Conservation (phyloP, 345 rosid species). For the Moringa oleifera region DNA sequence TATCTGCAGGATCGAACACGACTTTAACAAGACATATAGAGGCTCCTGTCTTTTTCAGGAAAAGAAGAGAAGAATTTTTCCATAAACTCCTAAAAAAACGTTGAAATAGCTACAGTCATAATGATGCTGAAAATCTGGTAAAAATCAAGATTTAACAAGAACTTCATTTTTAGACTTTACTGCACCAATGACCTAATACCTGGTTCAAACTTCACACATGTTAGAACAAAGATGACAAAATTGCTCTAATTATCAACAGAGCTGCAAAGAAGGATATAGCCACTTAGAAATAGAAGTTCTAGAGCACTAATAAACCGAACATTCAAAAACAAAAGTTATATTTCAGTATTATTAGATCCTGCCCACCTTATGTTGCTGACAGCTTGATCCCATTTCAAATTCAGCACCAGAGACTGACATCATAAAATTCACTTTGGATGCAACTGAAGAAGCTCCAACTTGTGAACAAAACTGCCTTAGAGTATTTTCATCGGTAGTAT, state of each 20-base stretch:
- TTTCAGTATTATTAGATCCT: not conserved
- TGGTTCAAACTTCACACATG: not conserved
- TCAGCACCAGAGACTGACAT: constrained; percentile 17
- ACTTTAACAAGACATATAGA: constrained; percentile 3
- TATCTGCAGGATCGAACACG: constrained; percentile 27
- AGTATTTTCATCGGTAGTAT: constrained; percentile 7
- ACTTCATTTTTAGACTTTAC: not conserved
- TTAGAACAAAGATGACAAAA: not conserved
- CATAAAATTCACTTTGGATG: constrained; percentile 5
- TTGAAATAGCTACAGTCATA: constrained; percentile 6
- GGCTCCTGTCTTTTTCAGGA: not conserved
- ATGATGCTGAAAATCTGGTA: not conserved
- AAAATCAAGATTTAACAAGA: not conserved
- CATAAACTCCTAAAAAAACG: not conserved
- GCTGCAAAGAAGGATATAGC: not conserved
- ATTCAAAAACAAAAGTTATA: not conserved
- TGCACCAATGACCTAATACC: not conserved
- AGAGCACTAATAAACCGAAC: not conserved
- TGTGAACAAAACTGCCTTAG: constrained; percentile 12
- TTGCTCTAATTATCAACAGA: not conserved
- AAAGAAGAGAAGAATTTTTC: constrained; percentile 1
- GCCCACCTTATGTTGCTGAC: constrained; percentile 30
- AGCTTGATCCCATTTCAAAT: constrained; percentile 21
- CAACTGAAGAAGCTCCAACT: constrained; percentile 16
- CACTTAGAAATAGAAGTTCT: not conserved